Evolutionary conservation across 2,329 filamentous ascomycete genomes (phyloP).

Genomic region (Ascochyta viciae-villosae): DNA sequence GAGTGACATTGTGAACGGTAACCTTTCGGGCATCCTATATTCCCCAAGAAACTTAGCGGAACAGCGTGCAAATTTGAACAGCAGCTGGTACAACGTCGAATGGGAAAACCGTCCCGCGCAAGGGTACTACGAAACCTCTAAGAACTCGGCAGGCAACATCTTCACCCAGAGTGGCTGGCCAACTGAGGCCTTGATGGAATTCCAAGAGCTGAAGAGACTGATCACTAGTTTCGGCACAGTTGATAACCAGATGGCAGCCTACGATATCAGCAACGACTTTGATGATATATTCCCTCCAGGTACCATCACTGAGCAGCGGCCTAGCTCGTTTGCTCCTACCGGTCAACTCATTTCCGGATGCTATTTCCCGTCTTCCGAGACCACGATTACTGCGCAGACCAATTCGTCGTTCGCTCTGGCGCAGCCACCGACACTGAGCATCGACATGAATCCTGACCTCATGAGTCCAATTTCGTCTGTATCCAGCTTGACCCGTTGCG

Average conservation of each 20-base stretch:
- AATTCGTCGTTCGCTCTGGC: constrained; percentile 55
- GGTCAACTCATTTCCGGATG: constrained; percentile 61
- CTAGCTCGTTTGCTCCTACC: constrained; percentile 45
- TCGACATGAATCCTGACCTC: constrained; percentile 34
- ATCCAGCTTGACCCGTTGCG: constrained; percentile 61
- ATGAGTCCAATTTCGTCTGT: constrained; percentile 35
- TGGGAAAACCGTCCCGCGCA: constrained; percentile 54
- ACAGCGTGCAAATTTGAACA: constrained; percentile 64
- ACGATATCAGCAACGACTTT: constrained; percentile 62
- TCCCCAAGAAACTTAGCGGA: constrained; percentile 57
- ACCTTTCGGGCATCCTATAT: constrained; percentile 61
- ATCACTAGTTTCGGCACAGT: constrained; percentile 63
- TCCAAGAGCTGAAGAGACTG: constrained; percentile 61
- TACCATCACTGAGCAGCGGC: constrained; percentile 33
- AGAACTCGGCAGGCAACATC: constrained; percentile 43
- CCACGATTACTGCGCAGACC: constrained; percentile 54
- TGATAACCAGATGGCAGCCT: constrained; percentile 63
- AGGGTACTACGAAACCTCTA: constrained; percentile 60
- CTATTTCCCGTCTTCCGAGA: constrained; percentile 56
- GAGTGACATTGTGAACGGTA: constrained; percentile 56
- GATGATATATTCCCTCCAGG: constrained; percentile 62
- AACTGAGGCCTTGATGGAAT: constrained; percentile 64
- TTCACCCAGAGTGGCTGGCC: constrained; percentile 69
- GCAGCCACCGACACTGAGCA: constrained; percentile 21
- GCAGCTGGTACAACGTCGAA: constrained; percentile 61